Evolutionary conservation across 1,139 yeast genomes (phyloP).

Genomic region (Geotrichum reessii): DNA sequence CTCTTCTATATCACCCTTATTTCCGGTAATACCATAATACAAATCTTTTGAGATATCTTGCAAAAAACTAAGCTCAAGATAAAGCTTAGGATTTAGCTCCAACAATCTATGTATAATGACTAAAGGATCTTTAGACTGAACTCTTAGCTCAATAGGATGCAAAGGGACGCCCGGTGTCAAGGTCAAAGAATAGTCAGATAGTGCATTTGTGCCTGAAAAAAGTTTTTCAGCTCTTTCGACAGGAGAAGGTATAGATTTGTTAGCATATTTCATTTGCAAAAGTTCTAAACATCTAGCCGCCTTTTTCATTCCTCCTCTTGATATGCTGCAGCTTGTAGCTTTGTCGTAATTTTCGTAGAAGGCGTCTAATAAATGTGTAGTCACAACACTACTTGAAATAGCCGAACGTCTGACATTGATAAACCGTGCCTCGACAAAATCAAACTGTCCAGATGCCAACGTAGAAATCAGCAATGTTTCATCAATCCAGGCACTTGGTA

Average conservation of each 20-base stretch:
- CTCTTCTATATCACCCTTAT: conserved; percentile 19
- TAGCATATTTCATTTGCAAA: conserved; percentile 13
- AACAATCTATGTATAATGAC: conserved; percentile 32
- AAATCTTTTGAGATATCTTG: conserved; percentile 26
- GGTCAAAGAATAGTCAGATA: conserved; percentile 30
- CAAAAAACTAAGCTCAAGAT: conserved; percentile 29
- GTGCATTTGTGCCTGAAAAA: conserved; percentile 29
- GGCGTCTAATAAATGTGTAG: conserved; percentile 22
- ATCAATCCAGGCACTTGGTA: conserved; percentile 23
- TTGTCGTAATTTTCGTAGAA: conserved; percentile 30
- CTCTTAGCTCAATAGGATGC: conserved; percentile 26
- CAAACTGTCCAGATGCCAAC: conserved; percentile 20
- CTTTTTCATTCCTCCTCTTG: conserved; percentile 31
- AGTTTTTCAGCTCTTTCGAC: conserved; percentile 25
- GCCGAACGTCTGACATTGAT: conserved; percentile 3
- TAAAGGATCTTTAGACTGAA: conserved; percentile 24
- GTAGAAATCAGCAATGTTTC: conserved; percentile 19
- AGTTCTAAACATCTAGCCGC: conserved; percentile 28
- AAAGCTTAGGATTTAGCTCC: conserved; percentile 32
- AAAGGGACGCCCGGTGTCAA: conserved; percentile 31
- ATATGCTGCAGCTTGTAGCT: conserved; percentile 33
- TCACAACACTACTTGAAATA: conserved; percentile 2
- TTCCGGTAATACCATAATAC: conserved; percentile 22
- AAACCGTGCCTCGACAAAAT: conserved; percentile 22
- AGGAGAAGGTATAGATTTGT: conserved; percentile 9